A percentile compares a stretch with the other conserved stretches of the same genome.
Conservation (phyloP, 768 basidiomycete genomes). For the Hygrocybe punicea region DNA sequence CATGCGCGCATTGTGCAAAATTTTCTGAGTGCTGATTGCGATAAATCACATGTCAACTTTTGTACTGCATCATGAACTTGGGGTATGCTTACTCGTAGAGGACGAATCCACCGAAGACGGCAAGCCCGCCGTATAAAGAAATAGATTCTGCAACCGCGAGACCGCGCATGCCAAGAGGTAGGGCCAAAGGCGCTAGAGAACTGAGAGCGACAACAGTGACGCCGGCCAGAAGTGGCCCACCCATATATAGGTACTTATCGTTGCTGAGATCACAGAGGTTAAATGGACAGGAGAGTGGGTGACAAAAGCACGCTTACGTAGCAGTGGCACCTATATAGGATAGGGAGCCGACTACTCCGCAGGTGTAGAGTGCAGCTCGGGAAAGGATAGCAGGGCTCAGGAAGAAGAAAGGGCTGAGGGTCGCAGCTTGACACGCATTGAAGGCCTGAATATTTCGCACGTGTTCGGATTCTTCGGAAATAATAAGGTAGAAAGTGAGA, state of each 20-base stretch:
- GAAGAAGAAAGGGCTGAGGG: constrained; percentile 87
- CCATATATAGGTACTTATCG: constrained; percentile 82
- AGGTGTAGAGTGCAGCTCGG: constrained; percentile 84
- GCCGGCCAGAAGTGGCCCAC: constrained; percentile 84
- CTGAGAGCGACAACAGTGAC: constrained; percentile 84
- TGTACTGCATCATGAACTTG: neutral
- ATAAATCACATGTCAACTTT: neutral
- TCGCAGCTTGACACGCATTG: constrained; percentile 82
- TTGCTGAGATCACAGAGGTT: constrained; percentile 37
- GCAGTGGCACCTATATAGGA: constrained; percentile 89
- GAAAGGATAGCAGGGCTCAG: constrained; percentile 79
- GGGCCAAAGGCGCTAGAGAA: constrained; percentile 83
- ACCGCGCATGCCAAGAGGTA: constrained; percentile 77
- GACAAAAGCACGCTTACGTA: constrained; percentile 40
- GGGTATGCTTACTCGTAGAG: constrained; percentile 72
- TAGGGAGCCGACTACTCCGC: constrained; percentile 80
- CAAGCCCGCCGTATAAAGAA: constrained; percentile 83
- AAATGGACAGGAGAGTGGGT: neutral
- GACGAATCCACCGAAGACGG: constrained; percentile 83
- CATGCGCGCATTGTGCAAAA: constrained; percentile 69
- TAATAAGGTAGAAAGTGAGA: neutral
- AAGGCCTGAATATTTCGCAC: constrained; percentile 55
- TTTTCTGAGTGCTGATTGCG: constrained; percentile 81
- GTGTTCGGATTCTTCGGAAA: neutral
- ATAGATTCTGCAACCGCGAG: constrained; percentile 75